A percentile compares a stretch with the other conserved stretches of the same genome.
Conservation (phyloP, 345 rosid genomes). For the Acer saccharum region DNA sequence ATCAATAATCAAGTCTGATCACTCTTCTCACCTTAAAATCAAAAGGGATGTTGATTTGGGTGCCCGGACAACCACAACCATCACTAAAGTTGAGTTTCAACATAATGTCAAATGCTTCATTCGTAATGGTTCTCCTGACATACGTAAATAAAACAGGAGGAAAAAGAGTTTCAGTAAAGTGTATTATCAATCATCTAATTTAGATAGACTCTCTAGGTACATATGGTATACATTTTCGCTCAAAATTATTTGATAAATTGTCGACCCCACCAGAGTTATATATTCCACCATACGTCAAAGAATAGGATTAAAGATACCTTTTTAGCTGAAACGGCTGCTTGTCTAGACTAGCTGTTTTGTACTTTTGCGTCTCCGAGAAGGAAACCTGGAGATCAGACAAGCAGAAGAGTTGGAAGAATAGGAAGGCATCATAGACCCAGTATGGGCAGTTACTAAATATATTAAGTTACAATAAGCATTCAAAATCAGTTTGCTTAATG, state of each 20-base stretch:
- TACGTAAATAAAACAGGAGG: background rate
- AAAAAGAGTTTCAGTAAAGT: background rate
- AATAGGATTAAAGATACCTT: conserved; percentile 44
- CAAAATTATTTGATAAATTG: background rate
- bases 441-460: background rate
- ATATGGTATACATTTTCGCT: background rate
- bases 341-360: conserved; percentile 69
- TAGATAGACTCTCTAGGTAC: background rate
- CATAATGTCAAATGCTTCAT: conserved; percentile 65
- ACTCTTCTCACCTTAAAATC: conserved; percentile 58
- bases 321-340: conserved; percentile 76
- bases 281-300: background rate
- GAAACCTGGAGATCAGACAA: conserved; percentile 51
- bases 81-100: conserved; percentile 72
- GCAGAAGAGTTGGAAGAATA: background rate
- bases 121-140: conserved; percentile 75
- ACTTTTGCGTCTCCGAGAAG: conserved; percentile 69
- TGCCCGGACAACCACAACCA: conserved; percentile 74
- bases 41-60: conserved; percentile 70
- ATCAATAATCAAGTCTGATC: background rate
- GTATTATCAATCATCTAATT: background rate
- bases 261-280: background rate
- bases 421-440: background rate
- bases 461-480: background rate
- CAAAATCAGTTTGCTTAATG: background rate